Evolutionary conservation across 31 red algal species (phyloP), one percentile per base, ranked within the genome.

Genomic region (Odonthalia washingtoniensis): DNA sequence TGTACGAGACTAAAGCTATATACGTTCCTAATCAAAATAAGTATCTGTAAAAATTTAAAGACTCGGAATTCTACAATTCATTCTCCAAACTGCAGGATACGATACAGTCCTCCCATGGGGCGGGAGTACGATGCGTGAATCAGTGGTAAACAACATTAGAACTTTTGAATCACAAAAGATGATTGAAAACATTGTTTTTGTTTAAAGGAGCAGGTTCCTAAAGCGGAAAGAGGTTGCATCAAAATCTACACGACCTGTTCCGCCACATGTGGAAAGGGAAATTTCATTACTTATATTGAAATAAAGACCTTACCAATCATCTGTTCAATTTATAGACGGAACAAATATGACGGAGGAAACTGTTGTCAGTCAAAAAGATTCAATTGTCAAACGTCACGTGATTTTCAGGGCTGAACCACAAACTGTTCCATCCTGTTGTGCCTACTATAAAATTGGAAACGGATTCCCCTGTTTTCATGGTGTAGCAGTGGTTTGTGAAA

Each of bases 141-240:
- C 70, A 5, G n/a, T 87, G 14, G 2, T 49, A 42, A 87, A 87
- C 46, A 70, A 78, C 26, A 78, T 78, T 18, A 70, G 84, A 3
- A 77, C 46, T 40, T 38, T 76, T 4, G 41, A 87, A 60, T 73
- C 84, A 21, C 84, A 87, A 45, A 77, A 87, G n/a, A 87, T 87
- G 72, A 34, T 87, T 27, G 18, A 2, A 4, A 64, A 77, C 1
- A 73, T 87, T 2, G 70, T 87, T 37, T 2, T 60, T 57, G 44
- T 72, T 6, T 73, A 78, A 66, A 0, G 70, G 0, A 18, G 72
- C 46, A 60, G 73, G 2, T 87, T 77, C 49, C 43, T 87, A 26
- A 87, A 2, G 4, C 53, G 73, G 9, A 30, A 87, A 45, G 31
- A 45, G 5, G 64, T 62, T 5, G 30, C 72, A 2, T 5, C 33